phyloP scores from a whole-genome alignment of 768 basidiomycete genomes.

The Amanita pallidorosea region DNA sequence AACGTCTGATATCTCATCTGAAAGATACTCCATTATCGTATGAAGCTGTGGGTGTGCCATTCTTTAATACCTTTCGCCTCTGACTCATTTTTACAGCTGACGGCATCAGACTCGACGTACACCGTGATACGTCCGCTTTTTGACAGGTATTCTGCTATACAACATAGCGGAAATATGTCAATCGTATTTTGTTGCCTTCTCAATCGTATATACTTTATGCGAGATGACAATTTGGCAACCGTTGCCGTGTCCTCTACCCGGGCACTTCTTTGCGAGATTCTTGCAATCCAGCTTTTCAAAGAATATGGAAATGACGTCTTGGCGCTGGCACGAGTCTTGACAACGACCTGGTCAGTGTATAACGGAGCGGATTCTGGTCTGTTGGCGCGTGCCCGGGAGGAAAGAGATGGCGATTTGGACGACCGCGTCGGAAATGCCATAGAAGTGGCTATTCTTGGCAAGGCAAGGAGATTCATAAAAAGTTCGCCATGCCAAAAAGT shows the following conservation, averaged over 20 bases:
- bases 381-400: slow-evolving; percentile 45
- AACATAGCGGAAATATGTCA: slow-evolving; percentile 67
- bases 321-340: slow-evolving; percentile 57
- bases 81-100: slow-evolving; percentile 35
- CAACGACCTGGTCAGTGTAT: slow-evolving; percentile 76
- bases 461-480: slow-evolving; percentile 84
- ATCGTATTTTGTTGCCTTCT: slow-evolving; percentile 83
- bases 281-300: slow-evolving; percentile 73
- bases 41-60: slow-evolving; percentile 49
- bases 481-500: slow-evolving; percentile 84
- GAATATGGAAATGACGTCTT: slow-evolving; percentile 60
- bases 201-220: slow-evolving; percentile 77
- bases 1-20: slow-evolving; percentile 3
- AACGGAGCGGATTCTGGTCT: slow-evolving; percentile 57
- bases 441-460: slow-evolving; percentile 83
- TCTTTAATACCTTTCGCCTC: not conserved
- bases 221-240: slow-evolving; percentile 66
- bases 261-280: slow-evolving; percentile 79
- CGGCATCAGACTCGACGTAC: slow-evolving; percentile 83
- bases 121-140: slow-evolving; percentile 80
- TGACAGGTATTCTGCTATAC: slow-evolving; percentile 74
- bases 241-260: slow-evolving; percentile 62
- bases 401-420: slow-evolving; percentile 62
- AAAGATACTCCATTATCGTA: slow-evolving; percentile 77
- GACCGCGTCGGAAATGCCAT: slow-evolving; percentile 85